Base-by-base conservation (phyloP, 495 filamentous ascomycete genomes). In the Neurospora africana region DNA sequence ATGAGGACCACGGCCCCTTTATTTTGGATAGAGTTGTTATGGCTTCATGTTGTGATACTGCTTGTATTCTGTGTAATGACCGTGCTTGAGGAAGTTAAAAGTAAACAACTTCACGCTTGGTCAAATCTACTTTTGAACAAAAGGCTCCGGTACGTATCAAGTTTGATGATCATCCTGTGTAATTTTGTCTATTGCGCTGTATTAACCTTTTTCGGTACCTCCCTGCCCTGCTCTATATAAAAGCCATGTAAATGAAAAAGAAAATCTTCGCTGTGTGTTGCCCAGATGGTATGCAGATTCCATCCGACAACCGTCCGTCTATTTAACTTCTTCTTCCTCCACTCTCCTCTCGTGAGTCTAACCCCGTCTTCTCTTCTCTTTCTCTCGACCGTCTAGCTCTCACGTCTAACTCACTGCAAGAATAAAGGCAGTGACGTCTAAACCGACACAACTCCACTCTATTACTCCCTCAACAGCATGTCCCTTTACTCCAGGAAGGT, bases 401-500 rank as follows among this genome's bases (percentile, higher is more conserved):
- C 36, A 9, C 36, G 47, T 27, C 47, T 58, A 58, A 65, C 53
- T 65, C 27, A 4, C 53, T 27, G 7, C 27, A 33, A 65, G 53
- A 65, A 44, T 69, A 40, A 69, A 5, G 67, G 9, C 30, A n/a
- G 8, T 11, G 67, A 38, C 17, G 21, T 27, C 37, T 17, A 35
- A 35, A 36, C n/a, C 19, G n/a, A 11, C 41, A 17, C 37, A n/a
- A 4, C 2, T 8, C 17, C 5, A 4, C 13, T 44, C 2, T 10
- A 11, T 35, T 17, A 71, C 43, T 35, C 30, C 41, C 23, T 38
- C 35, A 10, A 7, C 41, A 33, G 15, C 11, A 27, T 27, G 10
- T 13, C 23, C 15, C 65, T 41, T 69, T 79, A 86, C 37, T 87
- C 86, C 21, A 87, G 83, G 70, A 87, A 88, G 4, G 86, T 88